Evolutionary conservation across 176 grass and related monocot species (phyloP).

Genomic region (Otatea glauca): DNA sequence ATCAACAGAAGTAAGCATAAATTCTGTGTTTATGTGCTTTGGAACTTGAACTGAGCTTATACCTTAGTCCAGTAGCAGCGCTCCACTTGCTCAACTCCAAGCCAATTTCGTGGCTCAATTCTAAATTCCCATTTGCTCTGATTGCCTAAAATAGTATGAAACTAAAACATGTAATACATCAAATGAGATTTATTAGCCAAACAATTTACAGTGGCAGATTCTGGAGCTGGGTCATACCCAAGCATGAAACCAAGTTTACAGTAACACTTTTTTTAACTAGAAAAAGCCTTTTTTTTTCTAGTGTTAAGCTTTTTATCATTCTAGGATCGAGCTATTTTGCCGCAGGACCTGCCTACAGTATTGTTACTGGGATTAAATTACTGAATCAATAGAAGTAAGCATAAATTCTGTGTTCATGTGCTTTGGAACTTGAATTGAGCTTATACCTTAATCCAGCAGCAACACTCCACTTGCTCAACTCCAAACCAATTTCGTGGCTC

Average conservation of each 20-base stretch:
- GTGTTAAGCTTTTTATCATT: no score
- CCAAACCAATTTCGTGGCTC: slow-evolving; percentile 76
- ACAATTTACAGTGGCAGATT: not conserved
- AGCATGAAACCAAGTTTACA: slow-evolving; percentile 2
- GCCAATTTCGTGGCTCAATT: slow-evolving; percentile 75
- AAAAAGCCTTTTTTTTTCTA: no score
- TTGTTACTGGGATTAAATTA: not conserved
- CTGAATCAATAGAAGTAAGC: not conserved
- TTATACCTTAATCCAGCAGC: slow-evolving; percentile 70
- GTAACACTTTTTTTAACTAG: no score
- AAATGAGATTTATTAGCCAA: slow-evolving; percentile 5
- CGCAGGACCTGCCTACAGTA: no score
- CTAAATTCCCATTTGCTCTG: slow-evolving; percentile 67
- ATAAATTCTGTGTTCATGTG: not conserved
- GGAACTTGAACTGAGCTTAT: not conserved
- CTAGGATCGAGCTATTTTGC: no score
- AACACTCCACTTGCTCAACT: slow-evolving; percentile 68
- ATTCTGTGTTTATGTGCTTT: not conserved
- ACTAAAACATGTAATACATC: not conserved
- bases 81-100: slow-evolving; percentile 72
- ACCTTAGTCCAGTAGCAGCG: slow-evolving; percentile 72
- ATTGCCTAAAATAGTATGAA: slow-evolving; percentile 58
- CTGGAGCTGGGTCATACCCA: not conserved
- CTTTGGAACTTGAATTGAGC: not conserved
- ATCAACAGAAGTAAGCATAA: not conserved